Evolutionary conservation across 305 asterid species (phyloP).

Genomic region (Stenogyne calaminthoides): DNA sequence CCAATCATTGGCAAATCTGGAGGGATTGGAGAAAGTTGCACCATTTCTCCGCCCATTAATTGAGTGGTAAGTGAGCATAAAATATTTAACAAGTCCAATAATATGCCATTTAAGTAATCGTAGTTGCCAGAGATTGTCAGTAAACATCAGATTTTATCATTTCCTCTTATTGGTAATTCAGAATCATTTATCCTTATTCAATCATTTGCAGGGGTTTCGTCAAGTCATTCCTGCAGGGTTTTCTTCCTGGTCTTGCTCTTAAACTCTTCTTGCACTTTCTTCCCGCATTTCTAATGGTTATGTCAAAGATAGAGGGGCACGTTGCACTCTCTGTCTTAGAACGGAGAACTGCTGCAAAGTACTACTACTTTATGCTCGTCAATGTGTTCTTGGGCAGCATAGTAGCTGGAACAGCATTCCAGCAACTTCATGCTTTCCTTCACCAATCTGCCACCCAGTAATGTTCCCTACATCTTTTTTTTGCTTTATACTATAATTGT

Average conservation of each 20-base stretch:
- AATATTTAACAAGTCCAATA: too few species aligned
- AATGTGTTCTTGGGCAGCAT: slow-evolving; percentile 97
- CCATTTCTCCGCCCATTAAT: slow-evolving; percentile 89
- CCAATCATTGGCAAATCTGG: slow-evolving; percentile 96
- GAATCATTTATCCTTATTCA: background rate
- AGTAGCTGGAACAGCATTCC: slow-evolving; percentile 92
- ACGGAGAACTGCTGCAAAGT: slow-evolving; percentile 88
- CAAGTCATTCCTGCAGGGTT: slow-evolving; percentile 94
- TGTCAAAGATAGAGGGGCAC: slow-evolving; percentile 98
- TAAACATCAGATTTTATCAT: background rate
- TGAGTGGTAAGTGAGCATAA: slow-evolving; percentile 62
- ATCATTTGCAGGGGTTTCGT: slow-evolving; percentile 66
- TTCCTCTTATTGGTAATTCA: background rate
- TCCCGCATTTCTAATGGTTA: slow-evolving; percentile 67
- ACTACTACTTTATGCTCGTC: slow-evolving; percentile 93
- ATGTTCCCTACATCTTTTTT: slow-evolving; percentile 28
- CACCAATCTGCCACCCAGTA: slow-evolving; percentile 85
- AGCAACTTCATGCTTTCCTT: slow-evolving; percentile 92
- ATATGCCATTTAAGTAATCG: too few species aligned
- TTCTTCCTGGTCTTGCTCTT: slow-evolving; percentile 93
- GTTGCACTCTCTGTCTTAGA: slow-evolving; percentile 79
- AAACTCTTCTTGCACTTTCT: slow-evolving; percentile 74
- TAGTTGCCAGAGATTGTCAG: background rate
- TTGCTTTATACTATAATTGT: background rate
- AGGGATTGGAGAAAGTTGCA: slow-evolving; percentile 90